Base-by-base conservation (phyloP, 371 early-diverging fungal species). In the Apophysomyces variabilis region DNA sequence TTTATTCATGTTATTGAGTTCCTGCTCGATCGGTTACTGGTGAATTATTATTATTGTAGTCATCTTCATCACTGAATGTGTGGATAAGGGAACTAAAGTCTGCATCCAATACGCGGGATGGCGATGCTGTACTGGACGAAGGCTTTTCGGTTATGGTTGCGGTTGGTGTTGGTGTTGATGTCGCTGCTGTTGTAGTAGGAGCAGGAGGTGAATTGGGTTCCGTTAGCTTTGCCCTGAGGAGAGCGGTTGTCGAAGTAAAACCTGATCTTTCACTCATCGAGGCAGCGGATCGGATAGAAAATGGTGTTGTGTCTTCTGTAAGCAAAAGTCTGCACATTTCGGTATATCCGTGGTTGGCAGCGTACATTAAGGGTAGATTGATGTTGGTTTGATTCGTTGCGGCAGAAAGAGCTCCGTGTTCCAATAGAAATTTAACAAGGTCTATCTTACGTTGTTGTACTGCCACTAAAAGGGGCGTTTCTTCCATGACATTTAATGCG, bases 371-470 rank as follows among this genome's bases (percentile, higher is more conserved):
- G 0, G 83, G 79, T 4, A 75, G 38, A 57, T 78, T 83, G 44
- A 65, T 65, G 14, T 5, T 12, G n/a, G 16, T 9, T 13, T 58
- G 62, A 5, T 36, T 36, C 38, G 58, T 58, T 14, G 50, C 66
- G 21, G 75, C 73, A 11, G 83, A 80, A 60, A 77, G 68, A 6
- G 83, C 83, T 3, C 75, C 80, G 21, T 77, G 67, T 16, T 72
- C 58, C 11, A 83, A 26, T 47, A 83, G 50, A 47, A 68, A 77
- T 35, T 65, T 58, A 8, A 83, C 79, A 38, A 83, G 63, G 38
- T 83, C 83, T 5, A 79, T 80, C 45, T 83, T 83, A 47, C 80
- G 65, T 37, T 83, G 83, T 35, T 83, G 83, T 1, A 83, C 83
- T 9, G 83, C 83, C 4, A 80, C 36, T 21, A 75, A 69, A 4